These are phyloP conservation scores for Chytridiales sp. DNA, from an alignment of 371 early-diverging fungal genomes.

Conservation along the genomic window DNA sequence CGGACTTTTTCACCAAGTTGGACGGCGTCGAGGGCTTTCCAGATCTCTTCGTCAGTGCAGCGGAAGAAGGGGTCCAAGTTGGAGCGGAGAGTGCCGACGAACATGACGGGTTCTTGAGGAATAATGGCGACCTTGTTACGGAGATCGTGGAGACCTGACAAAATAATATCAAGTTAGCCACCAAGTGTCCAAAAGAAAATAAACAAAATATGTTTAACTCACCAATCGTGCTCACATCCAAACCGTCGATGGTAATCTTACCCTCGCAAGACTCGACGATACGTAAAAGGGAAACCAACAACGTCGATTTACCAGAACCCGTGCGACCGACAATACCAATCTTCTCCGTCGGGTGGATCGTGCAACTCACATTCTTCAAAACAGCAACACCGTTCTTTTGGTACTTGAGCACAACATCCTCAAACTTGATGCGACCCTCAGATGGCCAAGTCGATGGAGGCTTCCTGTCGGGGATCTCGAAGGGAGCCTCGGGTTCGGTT, in stretches of 20 bases:
- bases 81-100: slow-evolving; percentile 38
- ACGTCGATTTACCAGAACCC: slow-evolving; percentile 54
- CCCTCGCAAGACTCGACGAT: slow-evolving; percentile 42
- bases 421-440: slow-evolving; percentile 65
- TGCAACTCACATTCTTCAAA: slow-evolving; percentile 62
- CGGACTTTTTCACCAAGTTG: slow-evolving; percentile 26
- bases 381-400: slow-evolving; percentile 67
- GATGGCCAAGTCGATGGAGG: slow-evolving; percentile 40
- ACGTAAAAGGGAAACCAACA: slow-evolving; percentile 22
- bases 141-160: slow-evolving; percentile 46
- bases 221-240: slow-evolving; percentile 55
- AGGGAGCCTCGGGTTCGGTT: slow-evolving; percentile 72
- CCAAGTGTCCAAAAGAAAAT: slow-evolving; percentile 29
- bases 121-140: slow-evolving; percentile 39
- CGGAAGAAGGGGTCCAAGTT: slow-evolving; percentile 42
- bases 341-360: slow-evolving; percentile 36
- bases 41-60: slow-evolving; percentile 32
- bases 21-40: slow-evolving; percentile 33
- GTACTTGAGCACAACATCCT: slow-evolving; percentile 63
- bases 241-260: slow-evolving; percentile 58
- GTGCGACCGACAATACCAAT: slow-evolving; percentile 43
- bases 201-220: slow-evolving; percentile 25
- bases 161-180: slow-evolving; percentile 47
- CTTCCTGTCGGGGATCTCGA: slow-evolving; percentile 38
- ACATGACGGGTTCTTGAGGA: slow-evolving; percentile 47